Conservation (phyloP, 2,329 filamentous ascomycete genomes). For the Dissoconium aciculare region DNA sequence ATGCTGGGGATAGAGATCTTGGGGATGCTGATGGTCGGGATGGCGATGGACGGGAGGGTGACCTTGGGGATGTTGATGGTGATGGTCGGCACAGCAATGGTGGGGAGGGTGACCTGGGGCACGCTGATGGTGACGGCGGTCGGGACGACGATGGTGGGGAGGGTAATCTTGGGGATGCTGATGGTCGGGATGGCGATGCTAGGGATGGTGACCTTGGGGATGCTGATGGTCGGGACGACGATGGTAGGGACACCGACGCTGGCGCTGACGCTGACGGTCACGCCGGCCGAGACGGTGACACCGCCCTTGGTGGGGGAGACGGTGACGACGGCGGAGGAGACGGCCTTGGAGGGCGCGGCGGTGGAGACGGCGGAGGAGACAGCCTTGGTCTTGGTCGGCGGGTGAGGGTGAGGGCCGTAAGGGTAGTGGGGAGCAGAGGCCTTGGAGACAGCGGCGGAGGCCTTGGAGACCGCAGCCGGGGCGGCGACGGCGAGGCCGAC, state of each 20-base stretch:
- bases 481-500: no score
- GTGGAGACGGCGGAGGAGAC: no score
- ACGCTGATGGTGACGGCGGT: background rate
- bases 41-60: background rate
- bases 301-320: no score
- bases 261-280: slow-evolving; percentile 42
- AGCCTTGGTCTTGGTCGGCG: no score
- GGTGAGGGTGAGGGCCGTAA: no score
- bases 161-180: background rate
- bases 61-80: background rate
- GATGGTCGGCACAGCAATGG: background rate
- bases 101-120: background rate
- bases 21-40: background rate
- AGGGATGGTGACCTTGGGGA: background rate
- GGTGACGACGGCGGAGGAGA: no score
- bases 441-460: no score
- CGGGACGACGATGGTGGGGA: background rate
- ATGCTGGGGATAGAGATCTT: background rate
- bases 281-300: no score
- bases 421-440: no score
- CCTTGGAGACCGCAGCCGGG: no score
- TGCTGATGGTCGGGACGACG: background rate
- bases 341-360: no score
- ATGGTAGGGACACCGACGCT: slow-evolving; percentile 7
- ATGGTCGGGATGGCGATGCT: background rate